Percentiles rank a stretch among this genome's conserved stretches.
phyloP scores from a whole-genome alignment of 2,329 filamentous ascomycete species.

The Colletotrichum nymphaeae region DNA sequence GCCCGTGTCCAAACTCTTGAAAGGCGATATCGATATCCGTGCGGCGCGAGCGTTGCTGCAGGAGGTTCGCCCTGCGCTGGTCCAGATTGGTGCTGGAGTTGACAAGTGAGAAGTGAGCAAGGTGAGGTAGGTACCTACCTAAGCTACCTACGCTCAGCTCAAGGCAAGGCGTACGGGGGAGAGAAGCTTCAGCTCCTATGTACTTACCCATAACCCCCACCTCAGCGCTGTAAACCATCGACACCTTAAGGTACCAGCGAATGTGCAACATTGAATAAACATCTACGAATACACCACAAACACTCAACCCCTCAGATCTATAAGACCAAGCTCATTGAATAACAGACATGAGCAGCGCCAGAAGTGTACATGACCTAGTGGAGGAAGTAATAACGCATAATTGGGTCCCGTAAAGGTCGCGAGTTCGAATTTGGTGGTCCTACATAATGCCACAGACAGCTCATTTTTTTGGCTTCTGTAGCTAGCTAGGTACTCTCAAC shows the following conservation, averaged over 20 bases:
- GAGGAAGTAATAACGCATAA: not conserved
- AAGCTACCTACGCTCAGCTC: not conserved
- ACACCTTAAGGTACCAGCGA: not conserved
- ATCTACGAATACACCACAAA: not conserved
- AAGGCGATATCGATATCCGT: not conserved
- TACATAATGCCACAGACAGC: not conserved
- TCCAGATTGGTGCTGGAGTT: not conserved
- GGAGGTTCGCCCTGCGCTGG: not conserved
- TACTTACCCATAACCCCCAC: too few species aligned
- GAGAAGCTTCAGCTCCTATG: not conserved
- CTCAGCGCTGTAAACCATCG: not conserved
- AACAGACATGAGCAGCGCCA: not conserved
- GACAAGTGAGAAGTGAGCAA: too few species aligned
- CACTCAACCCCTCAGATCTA: too few species aligned
- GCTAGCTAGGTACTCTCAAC: not conserved
- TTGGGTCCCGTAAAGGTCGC: not conserved
- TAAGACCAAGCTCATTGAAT: not conserved
- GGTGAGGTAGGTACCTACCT: too few species aligned
- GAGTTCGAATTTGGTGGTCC: not conserved
- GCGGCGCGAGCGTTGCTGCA: conserved; percentile 16
- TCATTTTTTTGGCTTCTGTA: not conserved
- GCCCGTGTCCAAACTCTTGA: not conserved
- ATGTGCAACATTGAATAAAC: not conserved
- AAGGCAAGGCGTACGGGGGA: not conserved
- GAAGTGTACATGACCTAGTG: not conserved